Evolutionary conservation across 1,139 yeast species (phyloP).

Genomic region (Taphrina confusa): DNA sequence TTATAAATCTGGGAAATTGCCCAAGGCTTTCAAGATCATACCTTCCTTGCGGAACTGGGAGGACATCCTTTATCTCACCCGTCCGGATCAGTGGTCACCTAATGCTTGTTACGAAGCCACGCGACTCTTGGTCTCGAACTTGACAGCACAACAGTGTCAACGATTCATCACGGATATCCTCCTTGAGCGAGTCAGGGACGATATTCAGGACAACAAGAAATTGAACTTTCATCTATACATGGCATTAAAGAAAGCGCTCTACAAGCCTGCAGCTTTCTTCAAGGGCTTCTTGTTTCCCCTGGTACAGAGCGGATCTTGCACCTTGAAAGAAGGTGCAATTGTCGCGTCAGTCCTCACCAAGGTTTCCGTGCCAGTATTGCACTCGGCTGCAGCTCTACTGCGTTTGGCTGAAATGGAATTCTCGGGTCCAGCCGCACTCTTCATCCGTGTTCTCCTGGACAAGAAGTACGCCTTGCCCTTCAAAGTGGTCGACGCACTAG

Average conservation of each 20-base stretch:
- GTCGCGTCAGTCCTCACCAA: slow-evolving; percentile 89
- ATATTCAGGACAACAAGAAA: slow-evolving; percentile 67
- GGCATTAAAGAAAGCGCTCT: slow-evolving; percentile 84
- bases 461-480: slow-evolving; percentile 96
- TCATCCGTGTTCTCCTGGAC: slow-evolving; percentile 83
- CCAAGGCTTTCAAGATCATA: slow-evolving; percentile 89
- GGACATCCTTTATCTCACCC: slow-evolving; percentile 86
- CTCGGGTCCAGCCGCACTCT: slow-evolving; percentile 84
- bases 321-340: slow-evolving; percentile 90
- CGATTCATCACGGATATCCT: slow-evolving; percentile 69
- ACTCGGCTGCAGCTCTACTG: slow-evolving; percentile 91
- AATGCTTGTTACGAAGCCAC: slow-evolving; percentile 95
- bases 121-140: slow-evolving; percentile 83
- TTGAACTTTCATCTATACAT: slow-evolving; percentile 88
- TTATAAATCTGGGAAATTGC: slow-evolving; percentile 95
- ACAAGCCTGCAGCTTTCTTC: slow-evolving; percentile 97
- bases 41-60: slow-evolving; percentile 95
- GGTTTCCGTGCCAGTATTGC: slow-evolving; percentile 89
- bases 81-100: slow-evolving; percentile 95
- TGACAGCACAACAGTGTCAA: slow-evolving; percentile 85
- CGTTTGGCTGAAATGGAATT: slow-evolving; percentile 68
- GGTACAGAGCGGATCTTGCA: slow-evolving; percentile 63
- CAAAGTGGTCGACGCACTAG: slow-evolving; percentile 91
- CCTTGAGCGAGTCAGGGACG: slow-evolving; percentile 78
- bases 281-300: slow-evolving; percentile 92